Evolutionary conservation across 2,329 filamentous ascomycete genomes (phyloP).

Genomic region (Myriosclerotinia curreyana): DNA sequence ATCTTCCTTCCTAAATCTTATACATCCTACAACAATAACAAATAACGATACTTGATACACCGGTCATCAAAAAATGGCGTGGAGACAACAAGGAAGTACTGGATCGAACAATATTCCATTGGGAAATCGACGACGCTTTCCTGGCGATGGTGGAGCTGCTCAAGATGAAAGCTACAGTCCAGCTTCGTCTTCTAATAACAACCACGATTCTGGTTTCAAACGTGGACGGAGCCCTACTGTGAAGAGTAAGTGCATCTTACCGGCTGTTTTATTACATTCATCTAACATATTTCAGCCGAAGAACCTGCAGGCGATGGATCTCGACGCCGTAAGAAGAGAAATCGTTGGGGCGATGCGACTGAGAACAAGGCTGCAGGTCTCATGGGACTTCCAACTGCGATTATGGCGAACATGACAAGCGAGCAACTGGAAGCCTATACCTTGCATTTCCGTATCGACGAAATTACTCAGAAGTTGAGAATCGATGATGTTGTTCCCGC

Average conservation of each 20-base stretch:
- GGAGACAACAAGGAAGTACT: constrained; percentile 79
- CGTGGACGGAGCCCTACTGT: constrained; percentile 84
- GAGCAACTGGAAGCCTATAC: constrained; percentile 98
- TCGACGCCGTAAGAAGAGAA: constrained; percentile 94
- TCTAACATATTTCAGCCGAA: constrained; percentile 33
- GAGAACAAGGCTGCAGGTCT: constrained; percentile 98
- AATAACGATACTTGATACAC: background rate
- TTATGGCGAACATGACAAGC: constrained; percentile 95
- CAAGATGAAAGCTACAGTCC: constrained; percentile 36
- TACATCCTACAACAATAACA: background rate
- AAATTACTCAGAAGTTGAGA: constrained; percentile 98
- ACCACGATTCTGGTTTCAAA: constrained; percentile 53
- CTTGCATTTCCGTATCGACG: constrained; percentile 92
- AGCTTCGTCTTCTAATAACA: constrained; percentile 27
- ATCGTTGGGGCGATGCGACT: constrained; percentile 94
- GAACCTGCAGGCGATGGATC: constrained; percentile 60
- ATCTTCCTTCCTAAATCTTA: background rate
- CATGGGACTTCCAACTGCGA: constrained; percentile 95
- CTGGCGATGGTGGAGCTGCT: constrained; percentile 52
- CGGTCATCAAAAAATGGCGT: constrained; percentile 52
- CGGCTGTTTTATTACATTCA: background rate
- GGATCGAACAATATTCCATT: constrained; percentile 98
- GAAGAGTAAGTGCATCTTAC: constrained; percentile 57
- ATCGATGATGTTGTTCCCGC: constrained; percentile 98
- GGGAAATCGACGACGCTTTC: constrained; percentile 78